Conservation (phyloP, 2,329 filamentous ascomycete genomes). For the Blastomyces silverae region DNA sequence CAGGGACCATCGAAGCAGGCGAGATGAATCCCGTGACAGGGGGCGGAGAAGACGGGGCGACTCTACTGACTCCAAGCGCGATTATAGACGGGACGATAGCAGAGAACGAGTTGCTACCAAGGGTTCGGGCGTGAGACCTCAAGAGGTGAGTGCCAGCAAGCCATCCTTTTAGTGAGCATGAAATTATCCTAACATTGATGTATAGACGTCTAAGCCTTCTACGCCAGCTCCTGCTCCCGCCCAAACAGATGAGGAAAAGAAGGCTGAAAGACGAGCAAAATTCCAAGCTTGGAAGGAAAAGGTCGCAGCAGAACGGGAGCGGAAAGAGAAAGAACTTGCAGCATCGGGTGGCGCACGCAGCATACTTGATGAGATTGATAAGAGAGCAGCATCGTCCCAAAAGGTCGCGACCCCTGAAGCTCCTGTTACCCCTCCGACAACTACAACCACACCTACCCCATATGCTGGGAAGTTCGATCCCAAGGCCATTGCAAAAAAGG, state of each 20-base stretch:
- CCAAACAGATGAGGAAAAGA: conserved; percentile 65
- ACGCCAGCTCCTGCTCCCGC: conserved; percentile 38
- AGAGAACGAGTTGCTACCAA: conserved; percentile 50
- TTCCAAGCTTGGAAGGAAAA: conserved; percentile 90
- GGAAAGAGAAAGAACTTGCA: conserved; percentile 60
- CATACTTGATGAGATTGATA: conserved; percentile 66
- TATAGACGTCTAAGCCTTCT: conserved; percentile 51
- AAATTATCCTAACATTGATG: conserved; percentile 20
- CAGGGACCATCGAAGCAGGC: conserved; percentile 60
- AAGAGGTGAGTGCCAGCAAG: conserved; percentile 49
- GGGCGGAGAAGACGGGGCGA: conserved; percentile 58
- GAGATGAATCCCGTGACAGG: conserved; percentile 66
- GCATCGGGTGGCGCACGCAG: conserved; percentile 59
- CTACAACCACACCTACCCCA: conserved; percentile 46
- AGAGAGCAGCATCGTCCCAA: conserved; percentile 49
- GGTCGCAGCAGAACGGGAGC: conserved; percentile 64
- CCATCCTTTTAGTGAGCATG: background rate
- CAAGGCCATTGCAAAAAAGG: conserved; percentile 77
- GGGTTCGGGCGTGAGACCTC: conserved; percentile 45
- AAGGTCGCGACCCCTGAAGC: conserved; percentile 25
- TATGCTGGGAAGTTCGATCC: conserved; percentile 79
- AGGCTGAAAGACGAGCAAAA: conserved; percentile 72
- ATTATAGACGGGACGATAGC: conserved; percentile 60
- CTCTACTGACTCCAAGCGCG: conserved; percentile 63
- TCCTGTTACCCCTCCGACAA: conserved; percentile 42